Evolutionary conservation across 1,284 basidiomycete species (phyloP).

Genomic region (Trametes versicolor): DNA sequence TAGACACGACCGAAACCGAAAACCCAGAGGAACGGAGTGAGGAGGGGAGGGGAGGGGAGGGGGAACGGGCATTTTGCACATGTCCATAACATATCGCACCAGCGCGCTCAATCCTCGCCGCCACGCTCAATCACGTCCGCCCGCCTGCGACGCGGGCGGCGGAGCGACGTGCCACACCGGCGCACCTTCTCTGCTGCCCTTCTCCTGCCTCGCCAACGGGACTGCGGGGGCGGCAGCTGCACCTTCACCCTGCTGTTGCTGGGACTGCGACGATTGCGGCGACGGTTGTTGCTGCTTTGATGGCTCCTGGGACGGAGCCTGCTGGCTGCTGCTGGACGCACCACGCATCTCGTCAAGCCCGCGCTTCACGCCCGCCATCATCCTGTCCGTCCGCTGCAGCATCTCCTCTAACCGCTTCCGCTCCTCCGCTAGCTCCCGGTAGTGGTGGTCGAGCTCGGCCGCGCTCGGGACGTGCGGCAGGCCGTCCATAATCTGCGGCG

Average conservation of each 20-base stretch:
- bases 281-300: constrained; percentile 19
- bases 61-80: constrained; percentile 25
- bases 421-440: constrained; percentile 67
- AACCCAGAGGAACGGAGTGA: neutral
- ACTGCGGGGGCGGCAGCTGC: constrained; percentile 36
- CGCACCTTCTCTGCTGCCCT: constrained; percentile 42
- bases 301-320: constrained; percentile 21
- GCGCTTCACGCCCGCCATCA: constrained; percentile 75
- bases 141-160: constrained; percentile 31
- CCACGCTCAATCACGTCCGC: constrained; percentile 33
- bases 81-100: constrained; percentile 16
- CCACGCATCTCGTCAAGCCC: constrained; percentile 76
- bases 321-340: constrained; percentile 22
- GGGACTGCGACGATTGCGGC: constrained; percentile 23
- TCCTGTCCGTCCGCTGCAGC: constrained; percentile 74
- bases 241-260: constrained; percentile 16
- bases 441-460: constrained; percentile 75
- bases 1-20: neutral
- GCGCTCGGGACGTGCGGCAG: constrained; percentile 57
- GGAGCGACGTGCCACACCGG: constrained; percentile 48
- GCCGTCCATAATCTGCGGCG: constrained; percentile 35
- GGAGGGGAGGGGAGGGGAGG: neutral
- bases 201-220: constrained; percentile 43
- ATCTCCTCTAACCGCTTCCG: constrained; percentile 72
- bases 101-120: constrained; percentile 3